Evolutionary conservation across 2,329 filamentous ascomycete genomes (phyloP), one percentile per base, ranked within the genome.

Genomic region (Aspergillus novoparasiticus): DNA sequence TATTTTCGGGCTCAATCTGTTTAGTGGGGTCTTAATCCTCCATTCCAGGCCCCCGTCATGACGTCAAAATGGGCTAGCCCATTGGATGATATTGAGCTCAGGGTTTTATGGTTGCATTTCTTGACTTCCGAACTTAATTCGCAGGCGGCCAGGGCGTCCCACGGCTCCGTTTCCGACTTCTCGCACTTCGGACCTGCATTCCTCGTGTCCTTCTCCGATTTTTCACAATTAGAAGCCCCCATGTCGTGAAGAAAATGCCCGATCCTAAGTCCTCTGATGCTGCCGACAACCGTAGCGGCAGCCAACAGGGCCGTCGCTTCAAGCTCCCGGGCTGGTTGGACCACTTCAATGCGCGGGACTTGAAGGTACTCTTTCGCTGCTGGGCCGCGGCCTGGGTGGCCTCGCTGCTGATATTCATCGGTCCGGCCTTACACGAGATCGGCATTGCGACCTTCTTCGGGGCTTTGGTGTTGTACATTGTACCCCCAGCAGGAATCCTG

Each of bases 341-440:
- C 32, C 83, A 84, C 65, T 81, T 84, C 76, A 85, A 83, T 63
- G 64, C 64, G 1, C 76, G 76, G 53, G 83, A 84, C 57, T 69
- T 84, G 57, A 84, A 84, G 63, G 74, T 78, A 32, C 69, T 83
- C 4, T 76, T 83, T 43, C 81, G 82, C 63, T 85, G 82, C 68
- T 80, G 76, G 64, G 69, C 78, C 1, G 83, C 83, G 1, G 75
- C 75, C 23, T 85, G 83, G 83, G 75, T 80, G 4, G 75, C 78
- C 5, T 76, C 76, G 4, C 66, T 85, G 12, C 73, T 85, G 60
- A 77, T 84, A n/a, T 77, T 84, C 64, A 83, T 85, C 67, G 64
- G 73, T 9, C 82, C 83, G 1, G 69, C 76, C 0, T 74, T 85
- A 39, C 60, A 67, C 0, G 72, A 67, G 23, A 74, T 84, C 19